Conservation (phyloP, 2,329 filamentous ascomycete species). For the Fusarium hainanense region DNA sequence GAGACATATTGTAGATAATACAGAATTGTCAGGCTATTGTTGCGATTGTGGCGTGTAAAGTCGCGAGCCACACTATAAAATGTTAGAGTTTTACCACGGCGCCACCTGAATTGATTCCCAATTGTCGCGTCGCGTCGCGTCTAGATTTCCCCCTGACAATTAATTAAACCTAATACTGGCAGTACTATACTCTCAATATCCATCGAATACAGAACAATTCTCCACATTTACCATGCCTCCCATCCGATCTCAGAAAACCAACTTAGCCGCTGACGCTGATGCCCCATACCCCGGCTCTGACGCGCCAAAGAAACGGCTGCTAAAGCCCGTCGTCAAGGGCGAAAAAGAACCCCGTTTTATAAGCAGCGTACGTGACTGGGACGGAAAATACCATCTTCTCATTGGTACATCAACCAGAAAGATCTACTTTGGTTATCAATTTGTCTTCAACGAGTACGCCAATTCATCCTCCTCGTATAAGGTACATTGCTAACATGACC, state of each 20-base stretch:
- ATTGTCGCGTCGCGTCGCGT: background rate
- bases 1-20: background rate
- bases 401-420: background rate
- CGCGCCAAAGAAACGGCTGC: background rate
- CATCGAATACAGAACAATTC: background rate
- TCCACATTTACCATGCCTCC: background rate
- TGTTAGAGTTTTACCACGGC: background rate
- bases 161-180: background rate
- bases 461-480: too few relatives aligned
- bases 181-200: background rate
- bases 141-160: background rate
- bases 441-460: background rate
- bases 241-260: background rate
- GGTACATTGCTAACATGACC: accelerated
- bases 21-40: background rate
- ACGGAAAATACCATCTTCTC: background rate
- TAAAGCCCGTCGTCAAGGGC: background rate
- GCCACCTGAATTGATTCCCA: background rate
- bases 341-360: background rate
- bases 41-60: background rate
- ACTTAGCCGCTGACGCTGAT: background rate
- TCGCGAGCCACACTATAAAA: background rate
- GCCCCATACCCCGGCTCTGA: background rate
- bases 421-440: background rate
- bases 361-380: background rate